Evolutionary conservation across 2,329 filamentous ascomycete species (phyloP), one percentile per base, ranked within the genome.

Genomic region (Sarocladium kiliense): DNA sequence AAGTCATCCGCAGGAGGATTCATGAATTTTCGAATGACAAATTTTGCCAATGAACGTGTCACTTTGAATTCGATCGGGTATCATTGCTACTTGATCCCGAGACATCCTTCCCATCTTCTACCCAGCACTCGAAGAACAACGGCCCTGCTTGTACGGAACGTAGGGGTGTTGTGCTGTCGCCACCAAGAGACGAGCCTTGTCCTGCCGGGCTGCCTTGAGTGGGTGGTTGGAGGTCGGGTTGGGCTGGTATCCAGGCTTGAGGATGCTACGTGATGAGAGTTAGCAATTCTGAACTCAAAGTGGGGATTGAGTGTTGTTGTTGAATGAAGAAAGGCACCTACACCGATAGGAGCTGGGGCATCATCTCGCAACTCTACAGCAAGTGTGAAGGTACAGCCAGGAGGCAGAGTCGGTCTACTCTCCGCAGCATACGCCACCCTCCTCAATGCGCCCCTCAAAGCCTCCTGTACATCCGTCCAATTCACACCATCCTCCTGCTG

Each of bases 361-460:
- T 84, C 77, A 21, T 87, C 81, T 37, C 80, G 81, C 59, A 92
- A 67, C 68, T 93, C 89, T 39, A 93, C 79, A 0, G 85, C 86
- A n/a, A 93, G 68, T 0, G 87, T 89, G 67, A 89, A 93, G 0
- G 86, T 88, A 67, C 87, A 91, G 1, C 80, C 79, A 1, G 76
- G 70, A 0, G 88, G 87, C 21, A 91, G 66, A 0, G 77, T 69
- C 0, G 68, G 71, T 58, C 90, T 74, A 55, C 74, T 77, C 58
- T 84, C 77, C 9, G 77, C 82, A 2, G 81, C 78, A 57, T 83
- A 79, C 0, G 82, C 79, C 14, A 93, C 71, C 47, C 81, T 79
- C 54, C 80, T 73, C 61, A 93, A 73, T 0, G 84, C 84, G 2
- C 81, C 88, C 25, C 89, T 79, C 45, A 93, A 77, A 59, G 89